These are phyloP conservation scores for Sequoiadendron giganteum DNA, from an alignment of 75 land plant genomes.

Conservation along the genomic window DNA sequence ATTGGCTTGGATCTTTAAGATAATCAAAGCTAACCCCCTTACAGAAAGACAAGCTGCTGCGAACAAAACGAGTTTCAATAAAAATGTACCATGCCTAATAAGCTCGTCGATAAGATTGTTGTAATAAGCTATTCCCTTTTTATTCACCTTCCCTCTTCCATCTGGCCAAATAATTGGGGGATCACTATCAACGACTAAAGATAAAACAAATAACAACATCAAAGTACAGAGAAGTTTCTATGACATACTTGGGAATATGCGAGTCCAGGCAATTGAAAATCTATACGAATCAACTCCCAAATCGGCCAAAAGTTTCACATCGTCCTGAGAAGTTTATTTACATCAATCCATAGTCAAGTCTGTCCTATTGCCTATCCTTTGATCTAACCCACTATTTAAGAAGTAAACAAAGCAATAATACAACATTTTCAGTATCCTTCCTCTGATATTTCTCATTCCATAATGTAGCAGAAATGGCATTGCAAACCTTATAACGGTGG, in stretches of 20 bases:
- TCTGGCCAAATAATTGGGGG: neutral
- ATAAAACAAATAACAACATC: neutral
- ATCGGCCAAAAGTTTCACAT: neutral
- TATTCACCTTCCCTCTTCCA: neutral
- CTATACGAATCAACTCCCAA: neutral
- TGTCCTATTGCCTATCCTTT: neutral
- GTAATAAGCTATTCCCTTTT: neutral
- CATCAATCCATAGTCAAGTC: neutral
- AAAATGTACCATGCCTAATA: too few species aligned
- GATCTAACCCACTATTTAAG: too few species aligned
- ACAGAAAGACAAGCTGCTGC: too few species aligned
- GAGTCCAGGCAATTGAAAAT: neutral
- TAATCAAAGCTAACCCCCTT: too few species aligned
- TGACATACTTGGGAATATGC: neutral
- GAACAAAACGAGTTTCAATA: neutral
- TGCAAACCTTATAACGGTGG: constrained; percentile 23
- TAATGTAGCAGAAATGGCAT: too few species aligned
- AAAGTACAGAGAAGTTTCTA: too few species aligned
- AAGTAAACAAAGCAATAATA: neutral
- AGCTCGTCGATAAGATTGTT: too few species aligned
- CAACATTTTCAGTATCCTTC: neutral
- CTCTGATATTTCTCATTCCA: too few species aligned
- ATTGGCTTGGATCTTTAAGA: too few species aligned
- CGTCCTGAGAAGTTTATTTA: neutral
- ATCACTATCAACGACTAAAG: neutral